phyloP scores from a whole-genome alignment of 2,329 filamentous ascomycete genomes.

The Ophiobolus disseminans region DNA sequence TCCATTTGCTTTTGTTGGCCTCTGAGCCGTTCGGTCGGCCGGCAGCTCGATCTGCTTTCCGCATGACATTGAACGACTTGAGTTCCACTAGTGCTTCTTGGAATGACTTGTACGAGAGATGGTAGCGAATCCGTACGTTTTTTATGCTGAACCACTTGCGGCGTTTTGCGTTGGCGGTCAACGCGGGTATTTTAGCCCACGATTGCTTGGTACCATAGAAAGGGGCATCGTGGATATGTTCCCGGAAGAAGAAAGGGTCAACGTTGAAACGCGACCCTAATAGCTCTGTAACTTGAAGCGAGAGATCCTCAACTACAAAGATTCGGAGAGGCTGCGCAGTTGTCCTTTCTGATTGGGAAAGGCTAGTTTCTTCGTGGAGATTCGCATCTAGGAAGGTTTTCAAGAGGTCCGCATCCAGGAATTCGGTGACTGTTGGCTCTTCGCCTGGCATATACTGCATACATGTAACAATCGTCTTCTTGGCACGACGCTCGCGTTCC shows the following conservation, averaged over 20 bases:
- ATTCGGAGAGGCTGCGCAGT: background rate
- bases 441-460: background rate
- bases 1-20: constrained; percentile 41
- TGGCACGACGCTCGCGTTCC: background rate
- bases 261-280: background rate
- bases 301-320: background rate
- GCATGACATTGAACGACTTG: background rate
- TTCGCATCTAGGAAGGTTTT: too few species aligned
- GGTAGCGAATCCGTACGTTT: background rate
- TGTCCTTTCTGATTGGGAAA: background rate
- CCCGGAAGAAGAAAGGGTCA: background rate
- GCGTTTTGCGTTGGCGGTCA: background rate
- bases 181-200: background rate
- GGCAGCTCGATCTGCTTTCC: background rate
- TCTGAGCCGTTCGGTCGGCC: constrained; percentile 33
- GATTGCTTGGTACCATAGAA: background rate
- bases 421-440: background rate
- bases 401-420: too few species aligned
- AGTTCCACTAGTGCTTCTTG: background rate
- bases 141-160: background rate
- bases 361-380: too few species aligned
- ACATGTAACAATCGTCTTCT: background rate
- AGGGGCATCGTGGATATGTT: background rate
- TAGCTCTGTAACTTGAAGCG: background rate
- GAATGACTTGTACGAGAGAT: background rate